These are phyloP conservation scores for Penicillium taxi DNA, from an alignment of 495 filamentous ascomycete genomes.

Conservation along the genomic window DNA sequence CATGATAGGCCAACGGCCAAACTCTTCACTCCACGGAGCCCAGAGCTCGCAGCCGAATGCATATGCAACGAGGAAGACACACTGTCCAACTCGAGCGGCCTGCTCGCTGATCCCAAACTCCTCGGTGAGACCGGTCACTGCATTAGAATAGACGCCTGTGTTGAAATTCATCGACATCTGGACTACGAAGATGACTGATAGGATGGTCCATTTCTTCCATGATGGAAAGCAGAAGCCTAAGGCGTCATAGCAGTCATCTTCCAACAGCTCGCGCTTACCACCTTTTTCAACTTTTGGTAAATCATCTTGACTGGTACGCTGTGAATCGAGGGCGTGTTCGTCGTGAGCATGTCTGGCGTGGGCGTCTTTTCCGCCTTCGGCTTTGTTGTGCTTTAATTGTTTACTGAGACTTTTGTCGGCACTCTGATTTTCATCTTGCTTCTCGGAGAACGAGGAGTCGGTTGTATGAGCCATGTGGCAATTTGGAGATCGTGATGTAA, in stretches of 20 bases:
- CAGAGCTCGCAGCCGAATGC: conserved; percentile 77
- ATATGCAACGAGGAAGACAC: conserved; percentile 64
- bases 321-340: conserved; percentile 16
- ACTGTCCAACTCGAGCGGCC: conserved; percentile 56
- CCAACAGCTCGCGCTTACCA: conserved; percentile 51
- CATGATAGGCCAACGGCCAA: conserved; percentile 65
- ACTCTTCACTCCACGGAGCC: conserved; percentile 76
- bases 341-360: conserved; percentile 17
- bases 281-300: conserved; percentile 13
- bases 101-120: conserved; percentile 58
- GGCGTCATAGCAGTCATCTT: conserved; percentile 53
- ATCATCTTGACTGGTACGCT: conserved; percentile 5
- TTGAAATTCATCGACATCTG: conserved; percentile 87
- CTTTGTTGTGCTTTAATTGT: conserved; percentile 2
- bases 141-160: conserved; percentile 64
- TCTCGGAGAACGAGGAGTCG: conserved; percentile 4
- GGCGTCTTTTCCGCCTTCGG: conserved; percentile 7
- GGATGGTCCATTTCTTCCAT: conserved; percentile 71
- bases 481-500: not conserved
- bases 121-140: conserved; percentile 49
- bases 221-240: conserved; percentile 56
- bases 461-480: conserved; percentile 6
- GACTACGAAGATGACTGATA: conserved; percentile 65
- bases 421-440: not conserved
- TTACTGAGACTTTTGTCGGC: not conserved